A percentile compares a stretch with the other conserved stretches of the same genome.
phyloP scores from a whole-genome alignment of 2,329 filamentous ascomycete species.

The Sordariomycetes sp. region DNA sequence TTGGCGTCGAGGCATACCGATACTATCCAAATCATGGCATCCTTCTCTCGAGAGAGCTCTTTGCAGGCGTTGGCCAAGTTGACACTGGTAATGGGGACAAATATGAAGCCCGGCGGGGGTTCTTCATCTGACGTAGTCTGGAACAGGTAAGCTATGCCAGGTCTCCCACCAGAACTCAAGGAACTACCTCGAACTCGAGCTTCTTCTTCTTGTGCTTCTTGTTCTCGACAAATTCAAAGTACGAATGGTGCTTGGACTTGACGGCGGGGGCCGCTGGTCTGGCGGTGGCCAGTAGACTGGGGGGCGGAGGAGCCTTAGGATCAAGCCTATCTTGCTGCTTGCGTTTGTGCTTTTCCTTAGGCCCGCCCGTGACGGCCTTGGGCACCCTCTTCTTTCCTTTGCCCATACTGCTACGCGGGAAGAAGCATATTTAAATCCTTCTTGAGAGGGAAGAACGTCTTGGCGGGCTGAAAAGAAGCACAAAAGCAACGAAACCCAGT shows the following conservation, averaged over 20 bases:
- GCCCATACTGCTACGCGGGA: no score
- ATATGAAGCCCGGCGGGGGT: constrained; percentile 53
- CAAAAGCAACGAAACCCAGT: no score
- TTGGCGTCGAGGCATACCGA: constrained; percentile 36
- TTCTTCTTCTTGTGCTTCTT: constrained; percentile 57
- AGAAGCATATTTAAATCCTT: background rate
- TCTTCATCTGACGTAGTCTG: constrained; percentile 42
- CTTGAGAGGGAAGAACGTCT: no score
- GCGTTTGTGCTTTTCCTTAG: constrained; percentile 25
- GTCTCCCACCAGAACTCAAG: background rate
- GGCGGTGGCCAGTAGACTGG: constrained; percentile 25
- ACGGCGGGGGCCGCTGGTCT: constrained; percentile 31
- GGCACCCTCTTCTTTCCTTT: constrained; percentile 23
- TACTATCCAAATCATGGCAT: constrained; percentile 58
- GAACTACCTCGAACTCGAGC: constrained; percentile 50
- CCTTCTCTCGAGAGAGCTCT: constrained; percentile 52
- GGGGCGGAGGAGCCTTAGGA: constrained; percentile 20
- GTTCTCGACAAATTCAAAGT: constrained; percentile 57
- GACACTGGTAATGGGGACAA: constrained; percentile 54
- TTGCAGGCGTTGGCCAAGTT: constrained; percentile 53
- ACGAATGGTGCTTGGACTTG: constrained; percentile 49
- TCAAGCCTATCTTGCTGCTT: constrained; percentile 21
- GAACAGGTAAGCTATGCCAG: constrained; percentile 12
- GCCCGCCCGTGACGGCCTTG: constrained; percentile 17
- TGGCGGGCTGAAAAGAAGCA: no score